Conservation (phyloP, 805 yeast genomes). For the Suhomyces sp. region DNA sequence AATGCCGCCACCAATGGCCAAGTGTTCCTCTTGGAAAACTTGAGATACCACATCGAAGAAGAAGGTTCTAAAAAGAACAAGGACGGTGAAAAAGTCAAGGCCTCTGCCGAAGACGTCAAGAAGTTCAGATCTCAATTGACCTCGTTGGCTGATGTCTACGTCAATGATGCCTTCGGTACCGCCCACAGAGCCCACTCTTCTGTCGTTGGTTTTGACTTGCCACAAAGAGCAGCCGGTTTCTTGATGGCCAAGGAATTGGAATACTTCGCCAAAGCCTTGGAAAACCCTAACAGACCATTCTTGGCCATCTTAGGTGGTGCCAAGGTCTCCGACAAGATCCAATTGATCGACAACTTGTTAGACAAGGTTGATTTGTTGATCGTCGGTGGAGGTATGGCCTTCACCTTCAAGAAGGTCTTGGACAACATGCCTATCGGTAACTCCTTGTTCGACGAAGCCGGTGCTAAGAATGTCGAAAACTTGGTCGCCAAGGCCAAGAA, state of each 20-base stretch:
- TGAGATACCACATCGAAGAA: conserved; percentile 97
- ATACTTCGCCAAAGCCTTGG: conserved; percentile 97
- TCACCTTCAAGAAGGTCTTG: conserved; percentile 94
- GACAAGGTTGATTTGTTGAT: conserved; percentile 94
- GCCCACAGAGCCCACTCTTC: conserved; percentile 99
- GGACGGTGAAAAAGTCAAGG: conserved; percentile 92
- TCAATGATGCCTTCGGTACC: conserved; percentile 98
- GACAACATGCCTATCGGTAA: conserved; percentile 85
- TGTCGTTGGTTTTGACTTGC: conserved; percentile 95
- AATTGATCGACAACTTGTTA: conserved; percentile 92
- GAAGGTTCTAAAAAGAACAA: conserved; percentile 86
- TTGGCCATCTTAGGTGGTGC: conserved; percentile 99
- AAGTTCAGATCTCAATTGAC: conserved; percentile 89
- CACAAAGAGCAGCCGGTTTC: conserved; percentile 98
- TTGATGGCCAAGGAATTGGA: conserved; percentile 95
- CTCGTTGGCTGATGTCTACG: conserved; percentile 92
- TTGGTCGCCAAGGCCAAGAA: conserved; percentile 95
- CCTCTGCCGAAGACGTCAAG: conserved; percentile 78
- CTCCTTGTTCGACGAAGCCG: conserved; percentile 90
- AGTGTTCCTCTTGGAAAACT: conserved; percentile 90
- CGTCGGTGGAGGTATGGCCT: conserved; percentile 99
- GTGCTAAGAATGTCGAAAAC: conserved; percentile 91
- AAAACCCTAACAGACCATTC: conserved; percentile 97
- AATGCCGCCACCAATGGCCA: conserved; percentile 73
- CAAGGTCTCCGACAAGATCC: conserved; percentile 98